Base-by-base conservation (phyloP, 306 rosid genomes). In the Purshia tridentata region DNA sequence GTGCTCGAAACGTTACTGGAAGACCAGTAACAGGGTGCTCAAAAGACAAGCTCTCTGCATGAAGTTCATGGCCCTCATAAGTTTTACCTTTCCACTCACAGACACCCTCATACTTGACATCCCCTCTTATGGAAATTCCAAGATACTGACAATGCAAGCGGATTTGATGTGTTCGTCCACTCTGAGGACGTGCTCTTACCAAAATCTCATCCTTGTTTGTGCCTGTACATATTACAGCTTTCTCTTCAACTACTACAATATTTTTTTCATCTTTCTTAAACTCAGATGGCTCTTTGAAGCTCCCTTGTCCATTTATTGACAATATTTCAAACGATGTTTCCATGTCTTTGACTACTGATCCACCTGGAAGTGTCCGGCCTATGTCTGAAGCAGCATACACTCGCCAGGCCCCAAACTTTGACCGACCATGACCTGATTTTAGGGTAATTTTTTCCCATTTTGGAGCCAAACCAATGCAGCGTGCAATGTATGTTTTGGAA, bases 91-190 rank as follows among this genome's bases (percentile, higher is more conserved):
- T 82, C 95, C 94, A 94, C 59, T 91, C 89, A n/a, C 62, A 70
- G 39, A 78, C 87, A 51, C 97, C 98, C 74, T 91, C 96, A 67
- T 94, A 94, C 83, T 94, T 94, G 71, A 94, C 97, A 81, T 94
- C 98, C 41, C 98, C 97, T 65, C 80, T 67, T 4, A 94, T 86
- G 4, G 97, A 86, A 81, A 89, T 89, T 82, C 97, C 95, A 59
- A 94, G 88, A 80, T 89, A 91, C 59, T 94, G 97, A 70, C 96
- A 91, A 29, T 91, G 98, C 88, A 89, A 68, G 19, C 91, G 95
- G 84, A 94, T 94, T 72, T 94, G 98, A 82, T 94, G 98, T 8
- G 98, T 88, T 82, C 97, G 81, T 79, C 98, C 98, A 76, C 94
- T 91, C 50, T 69, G 77, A 45, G 98, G 96, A 81, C 73, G 76